These are phyloP conservation scores for Meyerozyma elateridarum DNA, from an alignment of 1,139 yeast genomes.

Conservation along the genomic window DNA sequence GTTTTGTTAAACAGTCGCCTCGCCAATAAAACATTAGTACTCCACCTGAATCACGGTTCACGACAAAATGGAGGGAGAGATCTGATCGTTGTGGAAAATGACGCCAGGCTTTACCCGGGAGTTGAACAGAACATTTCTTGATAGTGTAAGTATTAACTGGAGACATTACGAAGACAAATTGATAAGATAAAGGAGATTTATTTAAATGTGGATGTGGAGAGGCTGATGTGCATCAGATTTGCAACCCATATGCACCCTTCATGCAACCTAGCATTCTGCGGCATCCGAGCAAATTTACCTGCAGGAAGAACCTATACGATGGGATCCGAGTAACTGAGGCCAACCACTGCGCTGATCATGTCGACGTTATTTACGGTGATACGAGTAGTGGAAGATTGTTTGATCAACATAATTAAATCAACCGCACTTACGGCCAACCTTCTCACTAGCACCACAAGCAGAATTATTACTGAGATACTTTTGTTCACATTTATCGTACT, in stretches of 20 bases:
- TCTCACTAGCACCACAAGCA: conserved; percentile 26
- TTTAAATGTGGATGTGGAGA: too few species aligned
- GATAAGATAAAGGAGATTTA: too few species aligned
- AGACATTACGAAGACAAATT: background rate
- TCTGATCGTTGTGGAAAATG: conserved; percentile 1
- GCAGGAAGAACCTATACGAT: too few species aligned
- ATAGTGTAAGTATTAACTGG: conserved; percentile 1
- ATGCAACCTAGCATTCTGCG: too few species aligned
- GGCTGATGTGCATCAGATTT: too few species aligned
- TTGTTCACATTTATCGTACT: conserved; percentile 31
- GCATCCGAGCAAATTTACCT: too few species aligned
- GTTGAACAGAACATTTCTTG: background rate
- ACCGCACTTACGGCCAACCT: conserved; percentile 26
- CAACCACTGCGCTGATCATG: too few species aligned
- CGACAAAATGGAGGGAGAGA: background rate
- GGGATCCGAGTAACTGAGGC: too few species aligned
- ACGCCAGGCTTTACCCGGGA: background rate
- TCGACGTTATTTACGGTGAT: too few species aligned
- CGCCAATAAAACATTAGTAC: conserved; percentile 1
- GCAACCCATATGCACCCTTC: too few species aligned
- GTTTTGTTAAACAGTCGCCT: background rate
- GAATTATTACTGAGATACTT: conserved; percentile 39
- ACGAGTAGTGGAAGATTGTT: too few species aligned
- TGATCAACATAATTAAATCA: conserved; percentile 6
- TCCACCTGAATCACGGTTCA: background rate